Evolutionary conservation across 2,329 filamentous ascomycete genomes (phyloP), one percentile per base, ranked within the genome.

Genomic region (Beauveria sp.): DNA sequence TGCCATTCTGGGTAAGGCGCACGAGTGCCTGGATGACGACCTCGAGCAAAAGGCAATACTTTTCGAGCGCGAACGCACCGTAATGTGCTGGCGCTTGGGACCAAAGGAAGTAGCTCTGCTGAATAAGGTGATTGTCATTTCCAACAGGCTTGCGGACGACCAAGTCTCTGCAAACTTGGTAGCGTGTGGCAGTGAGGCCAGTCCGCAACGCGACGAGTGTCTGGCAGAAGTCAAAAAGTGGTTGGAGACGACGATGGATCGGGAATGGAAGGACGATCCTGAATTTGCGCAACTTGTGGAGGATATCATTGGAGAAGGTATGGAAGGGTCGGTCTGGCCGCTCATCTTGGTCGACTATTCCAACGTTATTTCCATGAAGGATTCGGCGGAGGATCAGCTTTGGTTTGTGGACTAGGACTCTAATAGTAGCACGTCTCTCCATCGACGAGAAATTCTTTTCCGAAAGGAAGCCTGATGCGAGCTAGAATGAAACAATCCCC

Each of bases 321-420:
- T 62, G 54, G 60, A 62, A 43, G 54, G 44, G 2, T 62, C 24
- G 1, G 9, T 24, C 10, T 62, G 60, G 60, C 47, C 50, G 7
- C 12, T 62, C 24, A 10, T 61, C 16, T 9, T 61, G 22, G 50
- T 61, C 9, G 58, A 61, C 22, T 20, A 41, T 7, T 61, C 58
- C 1, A 61, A 55, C 14, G 3, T 61, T 3, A 55, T 61, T 40
- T n/a, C 24, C 6, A 48, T 54, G 58, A 43, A 50, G 18, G 58
- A 61, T 8, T 34, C 58, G 18, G 30, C 10, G 1, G 41, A 55
- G 12, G 51, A 61, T 9, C 51, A 48, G 8, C 24, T 61, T 28
- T 61, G 58, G 58, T 47, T 61, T 14, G 30, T 61, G 22, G 58
- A 61, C 34, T 59, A 37, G 5, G 5, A 37, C 6, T 37, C 34